Conservation (phyloP, 306 rosid genomes). For the Fragaria iinumae region DNA sequence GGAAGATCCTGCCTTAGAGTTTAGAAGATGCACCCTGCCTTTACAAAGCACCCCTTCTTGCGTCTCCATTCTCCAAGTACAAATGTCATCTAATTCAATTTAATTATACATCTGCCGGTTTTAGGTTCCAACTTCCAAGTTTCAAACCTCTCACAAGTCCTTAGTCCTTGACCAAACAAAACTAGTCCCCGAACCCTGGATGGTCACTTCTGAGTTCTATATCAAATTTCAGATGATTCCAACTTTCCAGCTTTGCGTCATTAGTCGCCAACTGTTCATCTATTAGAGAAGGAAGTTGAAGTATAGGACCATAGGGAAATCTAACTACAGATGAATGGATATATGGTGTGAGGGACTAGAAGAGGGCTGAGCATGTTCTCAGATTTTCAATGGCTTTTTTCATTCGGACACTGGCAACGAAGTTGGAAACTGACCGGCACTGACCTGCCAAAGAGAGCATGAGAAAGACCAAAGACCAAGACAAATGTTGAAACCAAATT, state of each 20-base stretch:
- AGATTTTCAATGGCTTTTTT: background rate
- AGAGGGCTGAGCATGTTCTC: background rate
- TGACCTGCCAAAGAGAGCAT: background rate
- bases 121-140: background rate
- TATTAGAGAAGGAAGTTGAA: background rate
- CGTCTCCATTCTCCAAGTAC: background rate
- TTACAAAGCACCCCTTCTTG: background rate
- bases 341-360: background rate
- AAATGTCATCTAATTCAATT: too few species aligned
- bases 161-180: background rate
- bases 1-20: background rate
- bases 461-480: background rate
- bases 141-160: too few species aligned
- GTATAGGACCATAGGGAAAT: background rate
- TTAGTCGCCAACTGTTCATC: background rate
- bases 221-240: background rate
- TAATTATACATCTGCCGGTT: background rate
- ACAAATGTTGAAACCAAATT: background rate
- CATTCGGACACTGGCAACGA: background rate
- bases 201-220: background rate
- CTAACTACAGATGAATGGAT: background rate
- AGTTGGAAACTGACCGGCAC: background rate
- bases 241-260: background rate
- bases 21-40: background rate
- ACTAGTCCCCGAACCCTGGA: background rate